phyloP scores from a whole-genome alignment of 2,329 filamentous ascomycete genomes.

The Hypoxylon sp. region DNA sequence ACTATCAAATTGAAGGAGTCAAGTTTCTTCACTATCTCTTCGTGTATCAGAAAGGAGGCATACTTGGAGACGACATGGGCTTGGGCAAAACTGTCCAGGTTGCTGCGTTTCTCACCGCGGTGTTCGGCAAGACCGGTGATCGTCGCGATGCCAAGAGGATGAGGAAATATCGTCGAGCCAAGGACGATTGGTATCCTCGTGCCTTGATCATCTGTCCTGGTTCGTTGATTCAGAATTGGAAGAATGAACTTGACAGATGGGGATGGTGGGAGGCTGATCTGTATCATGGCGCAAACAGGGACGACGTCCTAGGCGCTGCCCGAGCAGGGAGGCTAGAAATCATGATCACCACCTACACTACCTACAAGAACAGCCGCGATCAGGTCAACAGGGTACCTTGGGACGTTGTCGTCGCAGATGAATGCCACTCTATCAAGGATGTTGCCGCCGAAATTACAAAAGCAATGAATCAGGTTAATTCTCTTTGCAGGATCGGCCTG shows the following conservation, averaged over 20 bases:
- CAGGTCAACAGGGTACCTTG: constrained; percentile 87
- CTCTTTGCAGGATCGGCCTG: constrained; percentile 90
- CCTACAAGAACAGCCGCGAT: constrained; percentile 83
- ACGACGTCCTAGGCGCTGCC: constrained; percentile 80
- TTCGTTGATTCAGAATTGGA: constrained; percentile 92
- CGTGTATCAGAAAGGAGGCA: constrained; percentile 89
- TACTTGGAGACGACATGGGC: constrained; percentile 98
- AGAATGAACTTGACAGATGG: constrained; percentile 87
- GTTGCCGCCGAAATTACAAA: constrained; percentile 81
- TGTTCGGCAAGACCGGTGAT: constrained; percentile 95
- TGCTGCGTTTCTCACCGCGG: constrained; percentile 89
- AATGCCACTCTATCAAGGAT: constrained; percentile 93
- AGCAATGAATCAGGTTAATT: constrained; percentile 91
- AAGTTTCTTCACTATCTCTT: constrained; percentile 90
- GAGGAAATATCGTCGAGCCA: constrained; percentile 81
- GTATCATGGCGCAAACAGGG: constrained; percentile 81
- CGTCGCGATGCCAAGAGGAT: constrained; percentile 88
- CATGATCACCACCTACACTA: constrained; percentile 94
- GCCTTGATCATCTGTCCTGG: constrained; percentile 91
- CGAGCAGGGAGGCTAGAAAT: constrained; percentile 85
- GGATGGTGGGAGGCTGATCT: constrained; percentile 94
- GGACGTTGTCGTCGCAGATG: constrained; percentile 95
- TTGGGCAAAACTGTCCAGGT: constrained; percentile 97
- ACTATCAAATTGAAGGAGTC: constrained; percentile 91
- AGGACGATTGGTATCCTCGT: constrained; percentile 82